Conservation (phyloP, 257 asterid species). For the Thymus mandschuricus region DNA sequence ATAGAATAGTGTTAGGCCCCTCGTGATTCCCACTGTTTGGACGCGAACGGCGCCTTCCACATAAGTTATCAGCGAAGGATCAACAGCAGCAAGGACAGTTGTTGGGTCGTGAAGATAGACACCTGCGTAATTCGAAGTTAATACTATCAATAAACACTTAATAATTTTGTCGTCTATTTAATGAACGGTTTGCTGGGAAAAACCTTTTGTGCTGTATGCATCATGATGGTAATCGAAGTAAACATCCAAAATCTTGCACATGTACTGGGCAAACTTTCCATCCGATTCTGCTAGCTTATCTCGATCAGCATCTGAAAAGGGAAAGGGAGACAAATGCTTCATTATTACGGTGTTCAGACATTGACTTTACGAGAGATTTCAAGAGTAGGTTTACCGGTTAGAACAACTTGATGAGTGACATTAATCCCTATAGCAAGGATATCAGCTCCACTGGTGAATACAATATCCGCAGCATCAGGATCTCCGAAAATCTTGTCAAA, state of each 20-base stretch:
- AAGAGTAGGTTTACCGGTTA: conserved; percentile 63
- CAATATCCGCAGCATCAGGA: conserved; percentile 98
- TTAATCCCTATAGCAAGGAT: conserved; percentile 88
- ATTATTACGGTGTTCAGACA: conserved; percentile 1
- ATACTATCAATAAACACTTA: conserved; percentile 7
- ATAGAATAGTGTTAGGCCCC: conserved; percentile 84
- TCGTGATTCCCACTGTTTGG: conserved; percentile 82
- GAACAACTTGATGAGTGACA: conserved; percentile 92
- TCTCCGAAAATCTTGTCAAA: conserved; percentile 86
- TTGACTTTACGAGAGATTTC: conserved; percentile 5
- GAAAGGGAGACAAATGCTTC: not conserved
- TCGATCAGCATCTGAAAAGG: conserved; percentile 68
- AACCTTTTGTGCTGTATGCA: conserved; percentile 85
- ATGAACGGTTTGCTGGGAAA: conserved; percentile 23
- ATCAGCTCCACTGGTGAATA: conserved; percentile 98
- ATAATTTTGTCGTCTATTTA: conserved; percentile 6
- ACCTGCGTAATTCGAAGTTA: conserved; percentile 51
- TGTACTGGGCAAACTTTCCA: conserved; percentile 77
- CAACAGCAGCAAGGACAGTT: conserved; percentile 83
- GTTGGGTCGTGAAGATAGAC: conserved; percentile 97
- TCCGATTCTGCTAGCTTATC: conserved; percentile 64
- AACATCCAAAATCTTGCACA: conserved; percentile 78
- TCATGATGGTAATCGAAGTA: conserved; percentile 85
- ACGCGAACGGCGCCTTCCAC: conserved; percentile 92
- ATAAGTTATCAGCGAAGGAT: conserved; percentile 81